Conservation (phyloP, 2,329 filamentous ascomycete species). For the Verticillium longisporum region DNA sequence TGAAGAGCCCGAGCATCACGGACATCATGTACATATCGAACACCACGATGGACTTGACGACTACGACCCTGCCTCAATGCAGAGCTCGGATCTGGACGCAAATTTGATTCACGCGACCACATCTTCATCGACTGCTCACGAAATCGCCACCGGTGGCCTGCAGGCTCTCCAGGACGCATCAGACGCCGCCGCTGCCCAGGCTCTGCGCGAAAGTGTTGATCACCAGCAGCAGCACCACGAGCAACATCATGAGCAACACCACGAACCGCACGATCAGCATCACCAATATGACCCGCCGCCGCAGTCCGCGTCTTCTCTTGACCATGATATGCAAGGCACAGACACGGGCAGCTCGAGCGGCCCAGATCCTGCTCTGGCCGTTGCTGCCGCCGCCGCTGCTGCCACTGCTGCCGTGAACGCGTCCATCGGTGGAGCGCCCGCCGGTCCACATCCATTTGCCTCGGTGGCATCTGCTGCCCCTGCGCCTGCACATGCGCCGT, state of each 20-base stretch:
- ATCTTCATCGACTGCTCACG: background rate
- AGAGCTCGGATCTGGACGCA: background rate
- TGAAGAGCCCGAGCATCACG: background rate
- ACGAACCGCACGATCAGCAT: background rate
- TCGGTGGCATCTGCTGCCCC: background rate
- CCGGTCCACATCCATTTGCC: constrained; percentile 2
- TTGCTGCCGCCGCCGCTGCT: constrained; percentile 9
- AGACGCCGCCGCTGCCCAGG: background rate
- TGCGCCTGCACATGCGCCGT: constrained; percentile 4
- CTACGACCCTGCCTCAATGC: background rate
- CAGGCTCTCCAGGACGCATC: background rate
- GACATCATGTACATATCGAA: background rate
- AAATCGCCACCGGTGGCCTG: constrained; percentile 3
- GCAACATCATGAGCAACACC: constrained; percentile 1
- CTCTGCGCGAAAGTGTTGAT: background rate
- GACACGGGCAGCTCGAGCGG: background rate
- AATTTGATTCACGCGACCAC: constrained; percentile 4
- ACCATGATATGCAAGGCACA: background rate
- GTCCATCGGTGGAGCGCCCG: background rate
- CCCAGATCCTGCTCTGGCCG: constrained; percentile 11
- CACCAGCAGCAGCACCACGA: background rate
- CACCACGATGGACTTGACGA: background rate
- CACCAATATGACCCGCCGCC: constrained; percentile 28
- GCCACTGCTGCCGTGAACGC: background rate
- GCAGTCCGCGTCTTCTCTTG: constrained; percentile 15